Percentiles rank a stretch among this genome's conserved stretches.
phyloP scores from a whole-genome alignment of 2,329 filamentous ascomycete genomes.

The Pseudocercospora cruenta region DNA sequence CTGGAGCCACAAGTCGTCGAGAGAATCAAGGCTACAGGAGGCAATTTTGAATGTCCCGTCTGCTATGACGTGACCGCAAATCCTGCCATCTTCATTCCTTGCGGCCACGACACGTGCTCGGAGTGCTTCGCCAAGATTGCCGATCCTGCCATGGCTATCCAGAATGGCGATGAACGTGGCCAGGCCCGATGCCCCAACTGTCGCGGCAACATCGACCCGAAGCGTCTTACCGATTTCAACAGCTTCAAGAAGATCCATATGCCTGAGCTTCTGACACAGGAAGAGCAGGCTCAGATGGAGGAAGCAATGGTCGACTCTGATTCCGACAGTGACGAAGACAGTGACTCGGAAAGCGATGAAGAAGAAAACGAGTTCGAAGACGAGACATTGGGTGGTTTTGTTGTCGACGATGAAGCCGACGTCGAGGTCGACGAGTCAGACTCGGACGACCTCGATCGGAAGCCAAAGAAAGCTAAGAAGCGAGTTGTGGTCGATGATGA shows the following conservation, averaged over 20 bases:
- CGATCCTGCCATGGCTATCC: constrained; percentile 62
- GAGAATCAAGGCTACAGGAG: constrained; percentile 64
- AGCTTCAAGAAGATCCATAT: constrained; percentile 75
- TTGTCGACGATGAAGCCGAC: constrained; percentile 53
- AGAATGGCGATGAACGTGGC: constrained; percentile 61
- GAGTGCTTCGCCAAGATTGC: constrained; percentile 74
- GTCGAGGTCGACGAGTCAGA: constrained; percentile 34
- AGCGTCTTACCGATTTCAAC: constrained; percentile 72
- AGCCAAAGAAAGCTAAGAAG: constrained; percentile 16
- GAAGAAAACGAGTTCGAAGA: constrained; percentile 42
- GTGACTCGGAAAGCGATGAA: constrained; percentile 50
- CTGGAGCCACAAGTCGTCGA: constrained; percentile 64
- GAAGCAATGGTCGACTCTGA: constrained; percentile 42
- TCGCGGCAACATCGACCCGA: constrained; percentile 66
- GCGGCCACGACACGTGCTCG: constrained; percentile 77
- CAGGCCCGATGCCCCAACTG: constrained; percentile 75
- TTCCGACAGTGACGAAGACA: constrained; percentile 46
- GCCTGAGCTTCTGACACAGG: constrained; percentile 53
- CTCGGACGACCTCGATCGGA: constrained; percentile 24
- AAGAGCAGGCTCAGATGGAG: constrained; percentile 37
- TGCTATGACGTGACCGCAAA: constrained; percentile 78
- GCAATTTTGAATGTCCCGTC: constrained; percentile 75
- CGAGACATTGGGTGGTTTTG: constrained; percentile 54
- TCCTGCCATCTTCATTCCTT: constrained; percentile 77
- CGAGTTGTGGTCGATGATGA: constrained; percentile 4